Evolutionary conservation across 1,284 basidiomycete genomes (phyloP).

Genomic region (Wolfiporia cocos): DNA sequence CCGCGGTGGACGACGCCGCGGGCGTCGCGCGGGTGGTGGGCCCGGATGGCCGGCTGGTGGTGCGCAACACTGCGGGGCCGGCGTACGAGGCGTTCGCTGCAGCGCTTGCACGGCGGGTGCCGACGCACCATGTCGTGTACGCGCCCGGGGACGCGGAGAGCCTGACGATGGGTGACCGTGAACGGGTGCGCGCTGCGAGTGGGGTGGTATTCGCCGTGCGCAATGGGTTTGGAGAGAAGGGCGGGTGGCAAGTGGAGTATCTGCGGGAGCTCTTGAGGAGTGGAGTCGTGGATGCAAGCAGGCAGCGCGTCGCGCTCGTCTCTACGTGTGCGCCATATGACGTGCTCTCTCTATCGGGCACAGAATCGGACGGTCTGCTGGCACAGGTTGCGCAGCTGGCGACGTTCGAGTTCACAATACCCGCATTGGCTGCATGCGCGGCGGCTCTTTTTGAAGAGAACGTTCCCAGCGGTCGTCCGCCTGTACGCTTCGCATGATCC

Average conservation of each 20-base stretch:
- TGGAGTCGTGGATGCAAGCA: constrained; percentile 10
- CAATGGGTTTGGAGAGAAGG: constrained; percentile 45
- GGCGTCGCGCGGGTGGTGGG: constrained; percentile 27
- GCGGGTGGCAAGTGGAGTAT: constrained; percentile 46
- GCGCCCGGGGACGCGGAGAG: constrained; percentile 22
- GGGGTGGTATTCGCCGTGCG: constrained; percentile 49
- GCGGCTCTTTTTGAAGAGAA: constrained; percentile 39
- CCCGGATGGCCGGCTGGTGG: constrained; percentile 33
- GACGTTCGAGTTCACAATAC: constrained; percentile 52
- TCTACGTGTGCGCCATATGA: constrained; percentile 62
- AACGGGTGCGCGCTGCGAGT: constrained; percentile 17
- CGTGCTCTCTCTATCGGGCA: constrained; percentile 21
- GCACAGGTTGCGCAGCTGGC: constrained; percentile 29
- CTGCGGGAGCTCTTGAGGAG: constrained; percentile 29
- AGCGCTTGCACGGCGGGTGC: constrained; percentile 29
- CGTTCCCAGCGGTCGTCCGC: constrained; percentile 29
- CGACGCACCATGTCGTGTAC: constrained; percentile 44
- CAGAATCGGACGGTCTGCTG: constrained; percentile 9
- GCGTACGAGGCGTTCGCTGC: constrained; percentile 46
- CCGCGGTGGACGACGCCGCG: constrained; percentile 53
- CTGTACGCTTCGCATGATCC: too few relatives aligned
- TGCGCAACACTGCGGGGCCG: constrained; percentile 50
- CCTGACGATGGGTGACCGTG: constrained; percentile 13
- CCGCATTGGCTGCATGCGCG: constrained; percentile 40
- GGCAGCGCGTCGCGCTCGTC: constrained; percentile 36